Conservation (phyloP, 2,329 filamentous ascomycete species). For the Talaromyces sp. region DNA sequence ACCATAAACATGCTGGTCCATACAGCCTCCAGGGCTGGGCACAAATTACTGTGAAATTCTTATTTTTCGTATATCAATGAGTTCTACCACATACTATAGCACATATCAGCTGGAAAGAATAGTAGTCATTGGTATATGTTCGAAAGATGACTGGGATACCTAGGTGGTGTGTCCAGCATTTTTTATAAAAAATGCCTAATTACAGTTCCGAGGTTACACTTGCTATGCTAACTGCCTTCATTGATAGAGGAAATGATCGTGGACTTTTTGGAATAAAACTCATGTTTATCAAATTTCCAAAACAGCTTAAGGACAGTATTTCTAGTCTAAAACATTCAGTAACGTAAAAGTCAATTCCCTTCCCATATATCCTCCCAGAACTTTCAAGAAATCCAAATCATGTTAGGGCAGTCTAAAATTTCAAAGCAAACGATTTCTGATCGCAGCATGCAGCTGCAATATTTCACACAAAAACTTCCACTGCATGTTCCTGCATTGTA, state of each 20-base stretch:
- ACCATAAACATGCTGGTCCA: not conserved
- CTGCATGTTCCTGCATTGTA: slow-evolving; percentile 1
- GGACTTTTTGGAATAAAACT: not conserved
- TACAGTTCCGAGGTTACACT: not conserved
- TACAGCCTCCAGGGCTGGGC: not conserved
- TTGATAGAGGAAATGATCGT: not conserved
- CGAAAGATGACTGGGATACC: not conserved
- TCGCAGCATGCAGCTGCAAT: not conserved
- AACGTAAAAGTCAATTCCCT: not conserved
- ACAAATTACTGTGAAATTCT: not conserved
- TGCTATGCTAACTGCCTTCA: not conserved
- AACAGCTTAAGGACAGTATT: not conserved
- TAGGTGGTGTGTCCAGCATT: not conserved
- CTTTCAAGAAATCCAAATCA: not conserved
- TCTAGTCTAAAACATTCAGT: not conserved
- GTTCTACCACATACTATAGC: not conserved
- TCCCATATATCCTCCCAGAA: not conserved
- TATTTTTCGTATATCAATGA: not conserved
- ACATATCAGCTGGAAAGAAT: not conserved
- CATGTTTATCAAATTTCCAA: not conserved
- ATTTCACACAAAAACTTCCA: slow-evolving; percentile 1
- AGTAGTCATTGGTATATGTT: no score
- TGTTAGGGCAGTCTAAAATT: not conserved
- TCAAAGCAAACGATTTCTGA: not conserved
- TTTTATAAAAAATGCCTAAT: not conserved